Evolutionary conservation across 169 alveolate species (phyloP), one percentile per base, ranked within the genome.

Genomic region (Plasmodium gaboni): DNA sequence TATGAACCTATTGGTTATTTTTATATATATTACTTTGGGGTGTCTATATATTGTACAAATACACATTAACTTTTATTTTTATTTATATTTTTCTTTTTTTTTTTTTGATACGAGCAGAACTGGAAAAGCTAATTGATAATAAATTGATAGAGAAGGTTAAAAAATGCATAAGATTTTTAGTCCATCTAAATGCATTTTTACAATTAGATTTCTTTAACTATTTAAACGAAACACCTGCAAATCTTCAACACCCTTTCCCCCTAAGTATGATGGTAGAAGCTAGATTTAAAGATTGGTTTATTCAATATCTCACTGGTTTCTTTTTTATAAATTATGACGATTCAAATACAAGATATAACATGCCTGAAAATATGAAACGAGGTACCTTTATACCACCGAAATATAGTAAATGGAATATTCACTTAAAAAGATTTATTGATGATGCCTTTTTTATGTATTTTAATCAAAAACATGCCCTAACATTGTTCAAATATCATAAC

Each of bases 131-230:
- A 57, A 13, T 78, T 7, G 61, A 28, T 55, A 28, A 50, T 2
- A 61, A 63, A n/a, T 48, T 32, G 15, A 28, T 78, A 13, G 89
- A 78, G 46, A 78, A 78, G 38, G 38, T 78, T 68, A 78, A 78
- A 59, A 78, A 63, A 13, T 64, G 89, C 8, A 65, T 78, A 53
- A 5, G 22, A 7, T 78, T 78, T 5, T n/a, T 64, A 10, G 24
- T 78, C 10, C 89, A 78, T n/a, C 70, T 78, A 17, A 78, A 38
- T 57, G 28, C 89, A 53, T n/a, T 78, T 5, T 59, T 78, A 12
- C 89, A 78, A 15, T 17, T 78, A 44, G 89, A 78, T 19, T 78
- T 78, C 55, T 78, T 78, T 24, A 64, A 65, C 15, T 78, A 78
- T 46, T 70, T 78, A 12, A 78, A 78, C 48, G 89, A 78, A 44